Conservation (phyloP, 176 grass and related monocot genomes). For the Triticum aestivum region DNA sequence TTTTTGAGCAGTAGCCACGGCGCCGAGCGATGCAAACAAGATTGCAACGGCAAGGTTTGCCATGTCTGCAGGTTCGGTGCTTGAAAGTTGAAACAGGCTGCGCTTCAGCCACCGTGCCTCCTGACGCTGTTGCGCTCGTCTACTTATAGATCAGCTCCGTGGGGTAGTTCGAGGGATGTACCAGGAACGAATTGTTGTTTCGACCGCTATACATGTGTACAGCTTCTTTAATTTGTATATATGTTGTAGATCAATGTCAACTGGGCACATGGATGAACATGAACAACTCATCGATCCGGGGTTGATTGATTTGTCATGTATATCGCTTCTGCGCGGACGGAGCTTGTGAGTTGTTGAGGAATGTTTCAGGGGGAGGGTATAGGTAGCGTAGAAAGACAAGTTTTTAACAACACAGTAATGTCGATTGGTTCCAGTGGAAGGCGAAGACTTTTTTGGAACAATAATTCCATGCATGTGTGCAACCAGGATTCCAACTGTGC, state of each 20-base stretch:
- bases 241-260: neutral
- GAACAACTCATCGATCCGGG: neutral
- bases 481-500: neutral
- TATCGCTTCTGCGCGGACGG: neutral
- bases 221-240: neutral
- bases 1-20: neutral
- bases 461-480: slow-evolving; percentile 1
- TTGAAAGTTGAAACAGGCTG: neutral
- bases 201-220: neutral
- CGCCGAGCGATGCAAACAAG: neutral
- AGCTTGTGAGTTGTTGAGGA: neutral
- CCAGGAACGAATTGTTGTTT: neutral
- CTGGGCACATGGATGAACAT: slow-evolving; percentile 15
- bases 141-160: slow-evolving; percentile 1
- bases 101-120: neutral
- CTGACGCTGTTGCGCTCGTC: neutral
- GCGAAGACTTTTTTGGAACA: neutral
- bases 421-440: neutral
- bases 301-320: neutral
- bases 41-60: neutral
- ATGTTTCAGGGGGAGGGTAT: neutral
- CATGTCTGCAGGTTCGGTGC: neutral
- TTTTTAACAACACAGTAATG: neutral
- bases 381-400: neutral
- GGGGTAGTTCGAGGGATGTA: neutral